These are phyloP conservation scores for Naegleria gruberi DNA, from an alignment of 208 protist species.

Conservation along the genomic window DNA sequence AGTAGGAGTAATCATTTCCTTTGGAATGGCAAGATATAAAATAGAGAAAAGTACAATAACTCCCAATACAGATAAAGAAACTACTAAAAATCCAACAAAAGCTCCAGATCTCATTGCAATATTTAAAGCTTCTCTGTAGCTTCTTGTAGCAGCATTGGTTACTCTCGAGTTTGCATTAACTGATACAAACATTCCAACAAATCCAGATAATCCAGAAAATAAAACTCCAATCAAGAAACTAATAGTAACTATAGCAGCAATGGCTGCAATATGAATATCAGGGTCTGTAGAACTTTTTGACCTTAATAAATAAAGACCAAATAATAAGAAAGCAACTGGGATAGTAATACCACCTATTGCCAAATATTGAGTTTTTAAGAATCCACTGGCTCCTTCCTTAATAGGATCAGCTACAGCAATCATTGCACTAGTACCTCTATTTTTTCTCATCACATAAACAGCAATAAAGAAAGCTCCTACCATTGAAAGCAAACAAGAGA, in stretches of 20 bases:
- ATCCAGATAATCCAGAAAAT: slow-evolving; percentile 64
- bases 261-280: not conserved
- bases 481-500: not conserved
- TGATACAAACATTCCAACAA: slow-evolving; percentile 75
- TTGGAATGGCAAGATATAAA: slow-evolving; percentile 19
- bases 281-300: not conserved
- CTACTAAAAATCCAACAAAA: slow-evolving; percentile 48
- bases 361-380: slow-evolving; percentile 1
- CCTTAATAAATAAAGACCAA: not conserved
- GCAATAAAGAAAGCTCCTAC: not conserved
- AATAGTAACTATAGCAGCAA: not conserved
- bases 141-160: slow-evolving; percentile 61
- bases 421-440: not conserved
- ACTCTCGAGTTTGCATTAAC: slow-evolving; percentile 74
- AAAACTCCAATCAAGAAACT: slow-evolving; percentile 57
- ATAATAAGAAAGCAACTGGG: slow-evolving; percentile 3
- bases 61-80: slow-evolving; percentile 49
- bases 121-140: slow-evolving; percentile 48
- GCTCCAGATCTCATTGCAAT: slow-evolving; percentile 51
- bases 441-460: not conserved
- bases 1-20: not conserved
- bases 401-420: slow-evolving; percentile 1
- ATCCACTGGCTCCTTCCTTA: not conserved
- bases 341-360: not conserved
- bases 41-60: slow-evolving; percentile 42